Base-by-base conservation (phyloP, 2,329 filamentous ascomycete species). In the Ascochyta pisi region DNA sequence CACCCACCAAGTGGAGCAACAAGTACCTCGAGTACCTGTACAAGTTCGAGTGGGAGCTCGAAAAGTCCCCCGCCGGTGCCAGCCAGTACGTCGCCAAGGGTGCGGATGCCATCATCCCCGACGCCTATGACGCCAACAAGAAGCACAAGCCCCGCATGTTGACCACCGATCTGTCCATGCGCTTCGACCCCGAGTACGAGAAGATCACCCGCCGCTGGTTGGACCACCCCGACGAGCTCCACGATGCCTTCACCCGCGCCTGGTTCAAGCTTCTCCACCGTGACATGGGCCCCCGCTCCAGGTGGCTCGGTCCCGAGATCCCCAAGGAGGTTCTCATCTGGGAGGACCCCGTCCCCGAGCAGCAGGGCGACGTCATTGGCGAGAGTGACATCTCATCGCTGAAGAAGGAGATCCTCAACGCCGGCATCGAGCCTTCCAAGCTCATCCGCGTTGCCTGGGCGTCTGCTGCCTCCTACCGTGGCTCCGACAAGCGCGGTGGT, bases 181-280 rank as follows among this genome's bases (percentile, higher is more conserved):
- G 89, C 64, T 84, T 84, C 71, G 90, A 92, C 70, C 86, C 88
- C 2, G 79, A 65, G 7, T 93, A 90, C 78, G 87, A 89, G 79
- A 91, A 91, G 84, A 90, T 93, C 71, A 84, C 88, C 16, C 84
- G 86, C 49, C 84, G 82, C 66, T 92, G 86, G 83, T 79, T 88
- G 42, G 84, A 86, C 63, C 78, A 92, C 77, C 87, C 87, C 1
- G 82, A 89, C 41, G 77, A 90, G 79, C 82, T 92, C 35, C 82
- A 82, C 50, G 86, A 91, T 58, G 86, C 84, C 8, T 93, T 92
- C 69, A 81, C 83, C 22, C 84, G 85, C 45, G 90, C 90, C 13
- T 93, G 90, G 90, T 93, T 91, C 84, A 92, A 93, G 85, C 84
- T 93, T 38, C 81, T 89, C 31, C 90, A 93, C 79, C 89, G 90